Conservation (phyloP, 441 rosid genomes). For the Iberis amara region DNA sequence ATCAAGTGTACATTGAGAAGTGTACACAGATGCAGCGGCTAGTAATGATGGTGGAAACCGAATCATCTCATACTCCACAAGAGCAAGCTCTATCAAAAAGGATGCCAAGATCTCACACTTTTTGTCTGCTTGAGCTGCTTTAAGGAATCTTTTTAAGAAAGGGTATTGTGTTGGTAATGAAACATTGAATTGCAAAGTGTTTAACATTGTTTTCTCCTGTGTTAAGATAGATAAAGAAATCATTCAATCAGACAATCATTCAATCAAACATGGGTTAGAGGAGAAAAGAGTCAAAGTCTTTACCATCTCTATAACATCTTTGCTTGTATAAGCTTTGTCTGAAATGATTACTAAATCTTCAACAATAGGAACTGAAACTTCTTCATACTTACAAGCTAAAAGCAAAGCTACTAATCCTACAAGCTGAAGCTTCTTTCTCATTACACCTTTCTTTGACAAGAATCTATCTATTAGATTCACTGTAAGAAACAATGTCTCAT, state of each 20-base stretch:
- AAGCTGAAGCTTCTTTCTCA: slow-evolving; percentile 86
- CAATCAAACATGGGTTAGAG: no score
- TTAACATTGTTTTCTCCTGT: slow-evolving; percentile 80
- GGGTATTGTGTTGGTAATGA: slow-evolving; percentile 83
- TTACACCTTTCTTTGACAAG: slow-evolving; percentile 54
- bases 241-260: not conserved
- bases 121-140: slow-evolving; percentile 80
- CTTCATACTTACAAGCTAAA: slow-evolving; percentile 94
- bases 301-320: slow-evolving; percentile 81
- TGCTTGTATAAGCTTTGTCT: slow-evolving; percentile 73
- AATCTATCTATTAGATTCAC: slow-evolving; percentile 89
- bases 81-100: slow-evolving; percentile 72
- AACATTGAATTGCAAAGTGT: slow-evolving; percentile 65
- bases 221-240: not conserved
- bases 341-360: slow-evolving; percentile 80
- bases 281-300: not conserved
- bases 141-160: slow-evolving; percentile 77
- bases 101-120: slow-evolving; percentile 76
- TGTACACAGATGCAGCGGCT: slow-evolving; percentile 78
- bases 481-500: slow-evolving; percentile 85
- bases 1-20: slow-evolving; percentile 57
- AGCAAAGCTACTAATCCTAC: slow-evolving; percentile 90
- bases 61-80: slow-evolving; percentile 82
- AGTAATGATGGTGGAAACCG: slow-evolving; percentile 59
- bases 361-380: slow-evolving; percentile 81